phyloP scores from a whole-genome alignment of 2,329 filamentous ascomycete species.

The Pyrenochaeta sp. region DNA sequence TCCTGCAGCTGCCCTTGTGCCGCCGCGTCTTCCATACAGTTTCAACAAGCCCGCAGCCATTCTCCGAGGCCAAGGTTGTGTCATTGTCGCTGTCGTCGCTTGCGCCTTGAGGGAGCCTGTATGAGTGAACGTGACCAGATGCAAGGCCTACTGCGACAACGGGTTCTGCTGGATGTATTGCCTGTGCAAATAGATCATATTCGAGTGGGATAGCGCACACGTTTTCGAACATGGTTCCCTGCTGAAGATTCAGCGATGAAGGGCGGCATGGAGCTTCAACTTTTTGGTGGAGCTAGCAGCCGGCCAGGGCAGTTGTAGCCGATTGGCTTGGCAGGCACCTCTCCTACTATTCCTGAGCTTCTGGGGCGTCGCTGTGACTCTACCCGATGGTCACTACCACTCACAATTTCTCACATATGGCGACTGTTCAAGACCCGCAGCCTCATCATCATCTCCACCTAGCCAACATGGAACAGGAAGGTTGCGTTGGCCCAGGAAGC shows the following conservation, averaged over 20 bases:
- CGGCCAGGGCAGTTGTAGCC: slow-evolving; percentile 22
- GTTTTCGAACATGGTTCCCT: slow-evolving; percentile 79
- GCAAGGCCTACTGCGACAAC: slow-evolving; percentile 86
- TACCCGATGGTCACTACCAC: too few relatives aligned
- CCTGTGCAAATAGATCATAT: slow-evolving; percentile 88
- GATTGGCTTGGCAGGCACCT: slow-evolving; percentile 27
- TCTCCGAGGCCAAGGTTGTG: slow-evolving; percentile 60
- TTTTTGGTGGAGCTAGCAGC: slow-evolving; percentile 34
- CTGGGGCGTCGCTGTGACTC: too few relatives aligned
- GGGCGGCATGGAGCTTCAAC: slow-evolving; percentile 21
- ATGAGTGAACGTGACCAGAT: slow-evolving; percentile 85
- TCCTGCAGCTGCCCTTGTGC: slow-evolving; percentile 93
- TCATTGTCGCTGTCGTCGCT: slow-evolving; percentile 60
- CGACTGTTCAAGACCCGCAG: not conserved
- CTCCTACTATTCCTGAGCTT: too few relatives aligned
- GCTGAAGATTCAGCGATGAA: slow-evolving; percentile 7
- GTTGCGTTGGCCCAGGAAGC: slow-evolving; percentile 17
- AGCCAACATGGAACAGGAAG: too few relatives aligned
- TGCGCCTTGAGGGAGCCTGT: slow-evolving; percentile 71
- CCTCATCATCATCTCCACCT: slow-evolving; percentile 6
- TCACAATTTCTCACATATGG: too few relatives aligned
- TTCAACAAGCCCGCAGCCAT: slow-evolving; percentile 79
- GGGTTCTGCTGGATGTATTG: slow-evolving; percentile 83
- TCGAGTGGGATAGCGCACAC: slow-evolving; percentile 87
- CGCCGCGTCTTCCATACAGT: slow-evolving; percentile 85